phyloP scores from a whole-genome alignment of 1,139 yeast species.

The Zygosaccharomyces sapae region DNA sequence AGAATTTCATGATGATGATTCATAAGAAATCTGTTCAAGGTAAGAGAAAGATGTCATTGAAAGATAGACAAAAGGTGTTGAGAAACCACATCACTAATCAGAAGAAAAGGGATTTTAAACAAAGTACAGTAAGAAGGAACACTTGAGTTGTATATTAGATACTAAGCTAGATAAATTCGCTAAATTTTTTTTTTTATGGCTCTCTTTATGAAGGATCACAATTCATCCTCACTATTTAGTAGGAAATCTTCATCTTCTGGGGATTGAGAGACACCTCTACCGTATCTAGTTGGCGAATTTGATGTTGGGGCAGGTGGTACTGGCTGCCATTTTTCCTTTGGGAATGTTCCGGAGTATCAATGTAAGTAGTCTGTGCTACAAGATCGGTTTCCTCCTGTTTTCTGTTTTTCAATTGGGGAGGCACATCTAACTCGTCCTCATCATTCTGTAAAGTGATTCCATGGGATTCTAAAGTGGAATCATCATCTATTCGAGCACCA shows the following conservation, averaged over 20 bases:
- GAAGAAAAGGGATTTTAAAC: slow-evolving; percentile 67
- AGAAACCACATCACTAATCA: slow-evolving; percentile 84
- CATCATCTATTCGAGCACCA: slow-evolving; percentile 43
- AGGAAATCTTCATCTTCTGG: slow-evolving; percentile 32
- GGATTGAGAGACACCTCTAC: slow-evolving; percentile 6
- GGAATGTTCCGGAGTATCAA: slow-evolving; percentile 26
- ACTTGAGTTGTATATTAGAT: background rate
- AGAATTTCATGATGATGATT: slow-evolving; percentile 98
- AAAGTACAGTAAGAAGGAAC: background rate
- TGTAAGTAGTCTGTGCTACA: slow-evolving; percentile 32
- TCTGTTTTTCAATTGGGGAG: slow-evolving; percentile 38
- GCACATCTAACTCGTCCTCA: slow-evolving; percentile 40
- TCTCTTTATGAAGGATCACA: slow-evolving; percentile 9
- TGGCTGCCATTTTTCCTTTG: slow-evolving; percentile 28
- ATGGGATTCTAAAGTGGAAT: slow-evolving; percentile 50
- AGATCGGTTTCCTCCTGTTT: slow-evolving; percentile 20
- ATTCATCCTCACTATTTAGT: slow-evolving; percentile 33
- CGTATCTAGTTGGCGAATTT: slow-evolving; percentile 29
- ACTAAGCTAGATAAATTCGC: background rate
- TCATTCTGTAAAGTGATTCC: slow-evolving; percentile 51
- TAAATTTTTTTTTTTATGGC: too few relatives aligned
- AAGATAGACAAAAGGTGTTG: slow-evolving; percentile 84
- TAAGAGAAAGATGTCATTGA: slow-evolving; percentile 79
- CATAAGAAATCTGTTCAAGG: slow-evolving; percentile 94
- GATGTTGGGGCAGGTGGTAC: slow-evolving; percentile 28